A percentile compares a stretch with the other conserved stretches of the same genome.
Evolutionary conservation across 805 yeast genomes (phyloP).

Genomic region (Yueomyces sinensis): DNA sequence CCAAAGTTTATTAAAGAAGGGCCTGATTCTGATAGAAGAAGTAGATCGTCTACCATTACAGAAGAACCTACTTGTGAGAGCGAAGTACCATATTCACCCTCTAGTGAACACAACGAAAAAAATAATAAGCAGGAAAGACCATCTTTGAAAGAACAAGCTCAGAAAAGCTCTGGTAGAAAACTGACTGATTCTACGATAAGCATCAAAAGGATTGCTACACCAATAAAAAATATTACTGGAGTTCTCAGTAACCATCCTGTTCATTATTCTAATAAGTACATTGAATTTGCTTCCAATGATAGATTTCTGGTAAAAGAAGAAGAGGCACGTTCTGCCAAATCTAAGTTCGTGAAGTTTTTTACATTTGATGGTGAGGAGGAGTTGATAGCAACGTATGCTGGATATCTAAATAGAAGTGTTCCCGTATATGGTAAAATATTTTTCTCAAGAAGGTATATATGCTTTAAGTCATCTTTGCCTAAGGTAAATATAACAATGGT

Average conservation of each 20-base stretch:
- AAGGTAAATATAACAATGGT: slow-evolving; percentile 73
- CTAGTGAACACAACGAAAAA: no score
- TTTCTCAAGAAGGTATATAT: slow-evolving; percentile 53
- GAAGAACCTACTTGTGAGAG: no score
- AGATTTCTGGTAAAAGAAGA: slow-evolving; percentile 32
- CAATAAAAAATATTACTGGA: slow-evolving; percentile 12
- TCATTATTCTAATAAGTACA: slow-evolving; percentile 38
- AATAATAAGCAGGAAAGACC: no score
- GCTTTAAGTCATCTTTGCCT: slow-evolving; percentile 69
- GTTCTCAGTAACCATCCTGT: slow-evolving; percentile 50
- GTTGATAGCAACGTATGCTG: slow-evolving; percentile 56
- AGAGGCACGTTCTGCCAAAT: slow-evolving; percentile 34
- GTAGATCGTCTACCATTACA: no score
- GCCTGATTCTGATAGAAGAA: no score
- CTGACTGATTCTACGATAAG: not conserved
- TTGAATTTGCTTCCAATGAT: slow-evolving; percentile 33
- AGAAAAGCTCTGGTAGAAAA: no score
- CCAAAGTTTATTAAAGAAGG: no score
- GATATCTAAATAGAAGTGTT: slow-evolving; percentile 53
- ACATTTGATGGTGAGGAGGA: slow-evolving; percentile 39
- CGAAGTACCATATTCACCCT: no score
- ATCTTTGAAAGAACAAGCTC: no score
- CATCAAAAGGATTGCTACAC: slow-evolving; percentile 1
- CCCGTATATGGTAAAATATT: slow-evolving; percentile 80
- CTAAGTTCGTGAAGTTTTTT: slow-evolving; percentile 53